These are phyloP conservation scores for Tolypocladium paradoxum DNA, from an alignment of 2,329 filamentous ascomycete genomes.

Conservation along the genomic window DNA sequence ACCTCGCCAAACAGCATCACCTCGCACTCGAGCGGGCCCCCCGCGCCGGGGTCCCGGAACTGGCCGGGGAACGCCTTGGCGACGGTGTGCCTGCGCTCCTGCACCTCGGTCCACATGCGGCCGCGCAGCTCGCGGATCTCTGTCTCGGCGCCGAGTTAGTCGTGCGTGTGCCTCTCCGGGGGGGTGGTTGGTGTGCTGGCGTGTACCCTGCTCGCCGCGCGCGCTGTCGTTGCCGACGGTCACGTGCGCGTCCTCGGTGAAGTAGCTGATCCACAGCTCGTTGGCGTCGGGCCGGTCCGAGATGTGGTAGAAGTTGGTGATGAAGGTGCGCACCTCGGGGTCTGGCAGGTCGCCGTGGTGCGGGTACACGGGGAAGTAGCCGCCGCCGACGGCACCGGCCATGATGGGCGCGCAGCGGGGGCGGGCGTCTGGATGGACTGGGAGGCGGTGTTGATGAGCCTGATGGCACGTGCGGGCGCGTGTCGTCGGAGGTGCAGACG, in stretches of 20 bases:
- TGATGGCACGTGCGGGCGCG: neutral
- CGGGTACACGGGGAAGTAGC: conserved; percentile 21
- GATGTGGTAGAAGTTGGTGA: conserved; percentile 31
- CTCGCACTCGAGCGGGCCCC: conserved; percentile 14
- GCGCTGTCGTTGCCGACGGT: conserved; percentile 30
- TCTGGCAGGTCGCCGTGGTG: conserved; percentile 18
- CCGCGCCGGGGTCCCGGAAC: conserved; percentile 14
- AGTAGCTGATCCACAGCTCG: conserved; percentile 32
- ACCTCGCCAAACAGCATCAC: conserved; percentile 22
- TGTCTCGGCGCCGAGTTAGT: conserved; percentile 10
- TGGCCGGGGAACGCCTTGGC: conserved; percentile 29
- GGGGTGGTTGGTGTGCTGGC: too few species aligned
- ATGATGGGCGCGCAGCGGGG: conserved; percentile 1
- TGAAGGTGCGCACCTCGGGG: conserved; percentile 24
- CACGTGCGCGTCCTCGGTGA: conserved; percentile 29
- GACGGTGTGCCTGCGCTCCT: conserved; percentile 28
- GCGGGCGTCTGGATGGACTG: neutral
- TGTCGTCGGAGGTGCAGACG: neutral
- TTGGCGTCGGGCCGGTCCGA: conserved; percentile 31
- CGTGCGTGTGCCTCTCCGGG: too few species aligned
- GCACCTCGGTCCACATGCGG: conserved; percentile 32
- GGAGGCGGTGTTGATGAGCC: neutral
- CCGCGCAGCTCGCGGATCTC: conserved; percentile 29
- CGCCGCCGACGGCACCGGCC: conserved; percentile 10
- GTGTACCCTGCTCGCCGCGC: conserved; percentile 24